These are phyloP conservation scores for Ampelomyces quisqualis DNA, from an alignment of 2,329 filamentous ascomycete species.

Conservation along the genomic window DNA sequence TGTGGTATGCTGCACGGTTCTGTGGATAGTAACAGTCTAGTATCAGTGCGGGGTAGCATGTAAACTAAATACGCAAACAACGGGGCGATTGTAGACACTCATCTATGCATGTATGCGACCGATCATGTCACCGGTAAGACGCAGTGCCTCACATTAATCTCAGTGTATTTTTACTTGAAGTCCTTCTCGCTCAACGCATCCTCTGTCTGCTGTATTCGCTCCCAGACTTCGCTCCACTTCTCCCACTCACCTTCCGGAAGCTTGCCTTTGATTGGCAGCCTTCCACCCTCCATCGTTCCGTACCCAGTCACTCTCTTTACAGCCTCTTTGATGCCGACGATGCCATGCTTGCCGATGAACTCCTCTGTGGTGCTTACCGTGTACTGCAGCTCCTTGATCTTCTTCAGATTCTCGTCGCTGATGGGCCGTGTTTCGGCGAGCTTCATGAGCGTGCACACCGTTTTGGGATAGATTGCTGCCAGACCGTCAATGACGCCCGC, in stretches of 20 bases:
- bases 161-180: not conserved
- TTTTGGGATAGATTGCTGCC: constrained; percentile 64
- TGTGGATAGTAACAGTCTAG: too few relatives aligned
- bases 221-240: constrained; percentile 39
- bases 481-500: constrained; percentile 67
- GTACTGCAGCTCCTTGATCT: constrained; percentile 60
- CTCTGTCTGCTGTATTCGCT: constrained; percentile 37
- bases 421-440: constrained; percentile 46
- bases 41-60: not conserved
- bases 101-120: too few relatives aligned
- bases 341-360: constrained; percentile 60
- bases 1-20: too few relatives aligned
- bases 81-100: not conserved
- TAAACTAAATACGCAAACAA: not conserved
- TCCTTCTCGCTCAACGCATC: constrained; percentile 22
- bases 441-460: constrained; percentile 59
- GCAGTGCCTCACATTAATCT: too few relatives aligned
- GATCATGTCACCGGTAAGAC: too few relatives aligned
- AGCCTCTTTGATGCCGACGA: constrained; percentile 66
- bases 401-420: constrained; percentile 44
- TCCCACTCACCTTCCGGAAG: constrained; percentile 62
- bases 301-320: constrained; percentile 60
- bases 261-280: constrained; percentile 60
- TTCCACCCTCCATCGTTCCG: constrained; percentile 60
- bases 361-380: constrained; percentile 63